Base-by-base conservation (phyloP, 2,329 filamentous ascomycete genomes). In the Aspergillus sp. region DNA sequence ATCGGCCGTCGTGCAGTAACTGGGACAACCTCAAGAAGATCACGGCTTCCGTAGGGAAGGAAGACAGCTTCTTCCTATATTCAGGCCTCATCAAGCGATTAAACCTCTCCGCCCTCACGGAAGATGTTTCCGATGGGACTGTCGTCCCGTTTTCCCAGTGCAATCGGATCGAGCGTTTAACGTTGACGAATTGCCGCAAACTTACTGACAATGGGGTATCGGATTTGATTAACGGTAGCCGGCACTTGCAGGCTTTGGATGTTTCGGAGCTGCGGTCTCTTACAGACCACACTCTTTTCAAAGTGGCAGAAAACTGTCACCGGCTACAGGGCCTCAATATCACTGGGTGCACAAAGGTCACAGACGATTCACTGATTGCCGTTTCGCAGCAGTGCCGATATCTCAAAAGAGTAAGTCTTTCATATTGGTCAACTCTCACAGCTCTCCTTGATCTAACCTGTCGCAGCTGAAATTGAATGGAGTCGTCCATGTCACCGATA, bases 281-380 rank as follows among this genome's bases (percentile, higher is more conserved):
- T 61, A 96, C 92, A 1, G 91, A 96, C 67, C 80, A 83, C 65
- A 93, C 93, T 14, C 86, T 97, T 72, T 79, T 85, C 63, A 84
- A 86, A 19, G 86, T 99, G 58, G 90, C 93, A 1, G 82, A 88
- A 57, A 88, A 95, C 74, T 98, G 95, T 74, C 83, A 84, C 49
- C 86, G 90, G 52, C 82, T 99, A 7, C 95, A 99, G 74, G 95
- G 95, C 3, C 79, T 99, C 51, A 99, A 99, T 70, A 89, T 99
- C 62, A 93, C 93, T 2, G 88, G 86, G 54, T 99, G 95, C 78
- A 85, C 83, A 60, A 88, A 85, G 69, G 87, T 98, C 52, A 92
- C 92, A 7, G 93, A 96, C 69, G 89, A 93, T 52, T 95, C 92
- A 52, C 82, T 99, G 74, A 84, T 92, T 49, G 80, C 83, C 12